Base-by-base conservation (phyloP, 805 yeast species). In the Zygoascus biomembranicola region DNA sequence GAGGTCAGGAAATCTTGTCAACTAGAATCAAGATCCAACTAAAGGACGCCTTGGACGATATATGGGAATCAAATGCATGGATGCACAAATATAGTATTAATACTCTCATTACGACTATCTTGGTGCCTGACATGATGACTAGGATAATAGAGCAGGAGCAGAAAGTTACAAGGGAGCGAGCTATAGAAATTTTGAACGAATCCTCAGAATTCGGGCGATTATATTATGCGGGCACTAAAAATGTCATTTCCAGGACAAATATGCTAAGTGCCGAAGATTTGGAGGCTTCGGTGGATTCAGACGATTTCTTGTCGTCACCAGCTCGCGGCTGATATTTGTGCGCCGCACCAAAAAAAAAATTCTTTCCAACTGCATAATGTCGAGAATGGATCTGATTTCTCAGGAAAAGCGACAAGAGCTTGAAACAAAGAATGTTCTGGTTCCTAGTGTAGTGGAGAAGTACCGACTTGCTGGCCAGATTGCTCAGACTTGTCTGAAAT, bases 401-500 rank as follows among this genome's bases (percentile, higher is more conserved):
- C 45, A 16, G 37, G 20, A 37, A 28, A 39, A 20, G 19, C 28
- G 32, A 26, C 16, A 39, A 41, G 51, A 41, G 31, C 32, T 89
- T 60, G 82, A 81, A 60, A 84, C 84, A 57, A 87, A 81, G 66
- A 89, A 89, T 68, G 77, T 81, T 43, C 76, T 89, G 59, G 75
- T 74, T 59, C 82, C 75, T 32, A 56, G 76, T 16, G 83, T 84
- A 10, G 66, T 88, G 28, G 92, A 85, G 61, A 90, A 90, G 71
- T 90, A 90, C 71, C 79, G 95, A 70, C 75, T 82, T 50, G 96
- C 96, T 4, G 97, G 96, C 48, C 89, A 87, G 69, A 82, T 90
- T 61, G 73, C 94, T 3, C 97, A 90, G 71, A 85, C 95, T 19
- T 84, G 89, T 53, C 74, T 90, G 60, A 71, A 78, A 55, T 85